Conservation (phyloP, 441 rosid genomes). For the Iberis amara region DNA sequence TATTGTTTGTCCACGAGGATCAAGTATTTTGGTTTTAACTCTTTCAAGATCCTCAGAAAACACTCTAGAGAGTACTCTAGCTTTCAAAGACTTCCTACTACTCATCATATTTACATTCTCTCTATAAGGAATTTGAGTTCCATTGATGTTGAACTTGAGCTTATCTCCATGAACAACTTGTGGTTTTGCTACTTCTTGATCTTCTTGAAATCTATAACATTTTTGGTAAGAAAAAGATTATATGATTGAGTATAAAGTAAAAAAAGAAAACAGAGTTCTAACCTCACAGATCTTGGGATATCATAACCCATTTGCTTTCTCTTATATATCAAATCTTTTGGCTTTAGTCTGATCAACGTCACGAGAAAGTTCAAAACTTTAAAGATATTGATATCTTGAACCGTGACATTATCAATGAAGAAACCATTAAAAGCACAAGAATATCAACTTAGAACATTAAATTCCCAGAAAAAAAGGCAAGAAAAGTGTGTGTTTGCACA, state of each 20-base stretch:
- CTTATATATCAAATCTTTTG: conserved; percentile 11
- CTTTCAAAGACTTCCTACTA: conserved; percentile 42
- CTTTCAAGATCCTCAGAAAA: conserved; percentile 76
- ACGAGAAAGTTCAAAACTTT: conserved; percentile 26
- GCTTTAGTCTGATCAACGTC: conserved; percentile 6
- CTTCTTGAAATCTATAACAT: conserved; percentile 48
- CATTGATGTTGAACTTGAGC: conserved; percentile 47
- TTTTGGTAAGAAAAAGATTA: background rate
- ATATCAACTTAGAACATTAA: conserved; percentile 26
- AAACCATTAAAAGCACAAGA: conserved; percentile 15
- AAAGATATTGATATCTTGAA: conserved; percentile 11
- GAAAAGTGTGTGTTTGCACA: conserved; percentile 25
- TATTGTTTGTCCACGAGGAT: conserved; percentile 64
- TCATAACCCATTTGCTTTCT: conserved; percentile 39
- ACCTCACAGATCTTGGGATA: conserved; percentile 75
- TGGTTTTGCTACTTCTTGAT: conserved; percentile 40
- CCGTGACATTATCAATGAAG: conserved; percentile 25
- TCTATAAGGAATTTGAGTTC: conserved; percentile 36
- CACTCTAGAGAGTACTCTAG: conserved; percentile 64
- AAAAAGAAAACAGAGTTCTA: conserved; percentile 17
- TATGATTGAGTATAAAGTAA: background rate
- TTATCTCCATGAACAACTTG: conserved; percentile 46
- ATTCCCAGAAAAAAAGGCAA: conserved; percentile 19
- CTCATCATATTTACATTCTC: conserved; percentile 25
- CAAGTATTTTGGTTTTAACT: conserved; percentile 54